Conservation (phyloP, 352 stramenopile species). For the Pythium inflatum region DNA sequence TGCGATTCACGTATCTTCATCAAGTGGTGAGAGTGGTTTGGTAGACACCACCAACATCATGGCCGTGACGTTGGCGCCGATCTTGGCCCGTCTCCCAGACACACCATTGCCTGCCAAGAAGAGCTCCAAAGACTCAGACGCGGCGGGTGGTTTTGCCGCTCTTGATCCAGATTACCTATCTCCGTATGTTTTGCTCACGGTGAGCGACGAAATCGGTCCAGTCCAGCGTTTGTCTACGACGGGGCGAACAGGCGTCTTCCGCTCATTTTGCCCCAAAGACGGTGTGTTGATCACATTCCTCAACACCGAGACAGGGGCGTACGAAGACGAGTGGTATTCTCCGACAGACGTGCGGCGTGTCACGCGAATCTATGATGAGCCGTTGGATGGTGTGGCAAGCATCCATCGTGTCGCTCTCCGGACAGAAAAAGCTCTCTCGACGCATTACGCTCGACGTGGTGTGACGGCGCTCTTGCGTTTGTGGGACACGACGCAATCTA, state of each 20-base stretch:
- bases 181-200: slow-evolving; percentile 77
- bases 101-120: slow-evolving; percentile 33
- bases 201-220: slow-evolving; percentile 69
- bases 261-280: slow-evolving; percentile 54
- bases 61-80: slow-evolving; percentile 77
- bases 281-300: slow-evolving; percentile 82
- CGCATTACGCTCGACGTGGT: slow-evolving; percentile 77
- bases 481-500: slow-evolving; percentile 1
- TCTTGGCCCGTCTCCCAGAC: slow-evolving; percentile 52
- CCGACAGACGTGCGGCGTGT: slow-evolving; percentile 78
- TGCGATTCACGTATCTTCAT: neutral
- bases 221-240: slow-evolving; percentile 68
- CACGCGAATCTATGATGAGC: slow-evolving; percentile 82
- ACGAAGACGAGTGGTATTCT: slow-evolving; percentile 83
- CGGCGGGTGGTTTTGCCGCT: slow-evolving; percentile 49
- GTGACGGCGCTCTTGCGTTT: slow-evolving; percentile 43
- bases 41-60: slow-evolving; percentile 70
- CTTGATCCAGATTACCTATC: slow-evolving; percentile 77
- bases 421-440: slow-evolving; percentile 83
- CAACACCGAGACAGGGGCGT: slow-evolving; percentile 85
- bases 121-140: neutral
- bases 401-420: slow-evolving; percentile 77
- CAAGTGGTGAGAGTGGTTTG: slow-evolving; percentile 12
- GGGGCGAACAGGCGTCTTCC: slow-evolving; percentile 73
- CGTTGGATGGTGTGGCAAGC: slow-evolving; percentile 60